Evolutionary conservation across 1,139 yeast species (phyloP), one percentile per base, ranked within the genome.

Genomic region (Hemisphaericaspora xylofermentans): DNA sequence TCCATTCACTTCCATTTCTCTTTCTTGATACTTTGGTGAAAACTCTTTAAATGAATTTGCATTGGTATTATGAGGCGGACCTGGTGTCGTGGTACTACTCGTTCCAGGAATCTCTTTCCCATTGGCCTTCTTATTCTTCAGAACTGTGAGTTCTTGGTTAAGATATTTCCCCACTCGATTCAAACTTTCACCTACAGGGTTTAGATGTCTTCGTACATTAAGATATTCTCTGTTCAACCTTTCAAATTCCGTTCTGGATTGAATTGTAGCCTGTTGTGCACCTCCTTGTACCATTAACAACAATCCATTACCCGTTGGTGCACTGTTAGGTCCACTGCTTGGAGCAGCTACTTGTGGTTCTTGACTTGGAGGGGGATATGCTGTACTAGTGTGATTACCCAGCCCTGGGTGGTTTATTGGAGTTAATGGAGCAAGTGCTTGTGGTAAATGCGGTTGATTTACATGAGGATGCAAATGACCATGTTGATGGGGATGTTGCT

Each of bases 231-330:
- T 68, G 17, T 88, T 79, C 35, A 85, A 73, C 45, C 88, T 69
- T 56, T 87, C 95, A 57, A 80, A 84, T 53, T 85, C 95, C 10
- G 88, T 77, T 48, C 89, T 71, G 14, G 81, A 76, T 47, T 81
- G 89, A 38, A 80, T 76, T 26, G 80, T 80, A 54, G 73, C 61
- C 53, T 62, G 71, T 29, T 61, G 64, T 10, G 63, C 59, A 10
- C 29, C 13, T 37, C 54, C 64, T 39, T 68, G 74, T 6, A 64
- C 59, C 60, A 64, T 54, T 42, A 56, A 42, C 13, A 66, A 47
- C 16, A 66, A 47, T 14, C 74, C 73, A 47, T 61, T 64, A 4
- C 39, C 43, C 12, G n/a, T n/a, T n/a, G n/a, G n/a, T n/a, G 27
- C 36, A 15, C 24, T 14, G 27, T 8, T 24, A 24, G 6, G 6